These are phyloP conservation scores for Microbotryum intermedium DNA, from an alignment of 1,284 basidiomycete species.

Conservation along the genomic window DNA sequence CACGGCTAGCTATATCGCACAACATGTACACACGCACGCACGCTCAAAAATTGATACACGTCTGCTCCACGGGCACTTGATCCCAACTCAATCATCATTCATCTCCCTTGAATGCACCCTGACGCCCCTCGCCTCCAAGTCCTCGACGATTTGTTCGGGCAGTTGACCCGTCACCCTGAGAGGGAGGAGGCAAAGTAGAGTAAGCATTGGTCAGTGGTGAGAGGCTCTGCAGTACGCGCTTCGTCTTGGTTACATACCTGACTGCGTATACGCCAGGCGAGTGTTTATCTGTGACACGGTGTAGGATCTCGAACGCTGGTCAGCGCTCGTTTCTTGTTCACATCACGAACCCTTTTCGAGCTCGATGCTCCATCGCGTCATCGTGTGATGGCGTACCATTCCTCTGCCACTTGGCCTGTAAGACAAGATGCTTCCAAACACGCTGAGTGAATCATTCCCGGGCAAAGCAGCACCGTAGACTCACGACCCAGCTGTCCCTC, in stretches of 20 bases:
- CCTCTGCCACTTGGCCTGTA: slow-evolving; percentile 33
- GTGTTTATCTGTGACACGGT: slow-evolving; percentile 33
- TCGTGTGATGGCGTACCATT: slow-evolving; percentile 14
- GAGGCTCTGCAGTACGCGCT: neutral
- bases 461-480: slow-evolving; percentile 31
- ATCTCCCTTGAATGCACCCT: slow-evolving; percentile 28
- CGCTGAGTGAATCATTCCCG: slow-evolving; percentile 30
- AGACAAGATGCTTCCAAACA: slow-evolving; percentile 30
- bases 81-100: slow-evolving; percentile 14
- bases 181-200: neutral
- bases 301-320: neutral
- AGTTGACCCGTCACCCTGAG: slow-evolving; percentile 21
- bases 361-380: neutral
- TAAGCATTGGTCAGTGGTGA: neutral
- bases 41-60: too few species aligned
- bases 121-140: slow-evolving; percentile 31
- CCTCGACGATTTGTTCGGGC: slow-evolving; percentile 29
- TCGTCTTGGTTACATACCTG: neutral
- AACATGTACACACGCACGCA: too few species aligned
- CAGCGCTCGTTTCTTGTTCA: too few species aligned
- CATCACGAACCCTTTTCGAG: neutral
- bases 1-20: too few species aligned
- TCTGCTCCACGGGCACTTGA: too few species aligned
- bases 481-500: slow-evolving; percentile 86
- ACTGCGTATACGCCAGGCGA: slow-evolving; percentile 32